Percentiles rank a stretch among this genome's conserved stretches.
Conservation (phyloP, 495 filamentous ascomycete genomes). For the Penicillium angulare region DNA sequence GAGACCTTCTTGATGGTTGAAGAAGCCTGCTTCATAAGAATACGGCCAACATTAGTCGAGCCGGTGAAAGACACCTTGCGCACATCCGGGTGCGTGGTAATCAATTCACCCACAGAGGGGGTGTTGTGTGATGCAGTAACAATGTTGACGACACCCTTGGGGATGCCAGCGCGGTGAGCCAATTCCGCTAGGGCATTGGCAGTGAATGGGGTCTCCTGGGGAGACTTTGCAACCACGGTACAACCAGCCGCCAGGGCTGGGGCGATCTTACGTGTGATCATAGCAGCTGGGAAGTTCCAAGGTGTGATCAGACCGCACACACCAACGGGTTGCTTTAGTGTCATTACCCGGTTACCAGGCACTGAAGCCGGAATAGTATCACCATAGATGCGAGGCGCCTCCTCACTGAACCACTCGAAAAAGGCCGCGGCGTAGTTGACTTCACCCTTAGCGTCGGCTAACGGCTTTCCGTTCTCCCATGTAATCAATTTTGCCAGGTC, state of each 20-base stretch:
- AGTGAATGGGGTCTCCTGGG: conserved; percentile 83
- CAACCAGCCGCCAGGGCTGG: conserved; percentile 83
- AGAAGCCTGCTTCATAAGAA: conserved; percentile 81
- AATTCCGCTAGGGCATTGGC: conserved; percentile 80
- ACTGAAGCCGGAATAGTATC: conserved; percentile 72
- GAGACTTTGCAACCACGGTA: conserved; percentile 81
- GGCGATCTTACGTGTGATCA: conserved; percentile 87
- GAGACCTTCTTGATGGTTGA: conserved; percentile 82
- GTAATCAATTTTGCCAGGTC: conserved; percentile 91
- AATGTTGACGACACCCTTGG: conserved; percentile 81
- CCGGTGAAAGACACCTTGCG: conserved; percentile 91
- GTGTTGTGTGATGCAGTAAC: conserved; percentile 69
- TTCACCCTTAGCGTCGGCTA: conserved; percentile 68
- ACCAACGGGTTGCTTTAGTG: conserved; percentile 82
- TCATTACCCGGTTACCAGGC: conserved; percentile 71
- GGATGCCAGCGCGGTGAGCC: conserved; percentile 78
- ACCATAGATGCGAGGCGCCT: conserved; percentile 68
- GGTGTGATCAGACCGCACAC: conserved; percentile 95
- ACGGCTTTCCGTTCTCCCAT: conserved; percentile 74
- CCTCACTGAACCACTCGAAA: conserved; percentile 78
- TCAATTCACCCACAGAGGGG: conserved; percentile 64
- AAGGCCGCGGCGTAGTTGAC: conserved; percentile 70
- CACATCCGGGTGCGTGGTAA: conserved; percentile 69
- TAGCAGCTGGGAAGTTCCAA: conserved; percentile 94
- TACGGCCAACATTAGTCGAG: conserved; percentile 79